Evolutionary conservation across 2,329 filamentous ascomycete species (phyloP).

Genomic region (Apiospora hydei): DNA sequence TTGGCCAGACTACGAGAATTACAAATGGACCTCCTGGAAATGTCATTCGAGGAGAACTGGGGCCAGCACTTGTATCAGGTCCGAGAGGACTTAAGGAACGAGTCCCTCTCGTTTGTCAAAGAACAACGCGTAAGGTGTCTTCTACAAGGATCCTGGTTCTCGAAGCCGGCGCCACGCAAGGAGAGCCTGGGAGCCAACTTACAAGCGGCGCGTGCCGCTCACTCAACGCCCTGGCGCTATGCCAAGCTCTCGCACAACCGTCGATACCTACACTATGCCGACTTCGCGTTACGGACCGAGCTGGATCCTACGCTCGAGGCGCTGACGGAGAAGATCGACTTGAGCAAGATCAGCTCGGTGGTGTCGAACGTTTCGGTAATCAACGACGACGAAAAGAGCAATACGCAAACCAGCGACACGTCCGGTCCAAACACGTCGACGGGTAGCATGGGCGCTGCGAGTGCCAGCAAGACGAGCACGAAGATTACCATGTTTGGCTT

Average conservation of each 20-base stretch:
- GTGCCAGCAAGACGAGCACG: constrained; percentile 63
- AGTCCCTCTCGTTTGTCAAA: constrained; percentile 95
- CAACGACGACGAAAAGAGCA: constrained; percentile 50
- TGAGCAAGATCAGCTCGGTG: constrained; percentile 88
- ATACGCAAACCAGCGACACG: constrained; percentile 52
- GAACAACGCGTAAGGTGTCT: constrained; percentile 94
- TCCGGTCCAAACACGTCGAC: constrained; percentile 34
- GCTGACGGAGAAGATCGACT: constrained; percentile 83
- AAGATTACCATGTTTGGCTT: constrained; percentile 93
- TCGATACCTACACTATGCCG: constrained; percentile 86
- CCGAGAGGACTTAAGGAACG: constrained; percentile 88
- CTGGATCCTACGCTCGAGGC: constrained; percentile 75
- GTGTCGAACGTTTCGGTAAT: constrained; percentile 85
- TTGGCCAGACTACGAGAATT: constrained; percentile 79
- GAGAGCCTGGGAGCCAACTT: constrained; percentile 48
- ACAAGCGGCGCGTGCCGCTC: constrained; percentile 49
- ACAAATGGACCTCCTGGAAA: constrained; percentile 91
- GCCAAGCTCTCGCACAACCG: constrained; percentile 90
- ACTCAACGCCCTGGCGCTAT: constrained; percentile 76
- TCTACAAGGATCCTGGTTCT: constrained; percentile 89
- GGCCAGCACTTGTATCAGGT: constrained; percentile 87
- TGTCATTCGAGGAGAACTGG: constrained; percentile 95
- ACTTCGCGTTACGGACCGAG: constrained; percentile 73
- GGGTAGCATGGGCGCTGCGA: background rate
- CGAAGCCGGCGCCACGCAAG: constrained; percentile 56